phyloP scores from a whole-genome alignment of 163 green algal species.

The Chlorella variabilis region DNA sequence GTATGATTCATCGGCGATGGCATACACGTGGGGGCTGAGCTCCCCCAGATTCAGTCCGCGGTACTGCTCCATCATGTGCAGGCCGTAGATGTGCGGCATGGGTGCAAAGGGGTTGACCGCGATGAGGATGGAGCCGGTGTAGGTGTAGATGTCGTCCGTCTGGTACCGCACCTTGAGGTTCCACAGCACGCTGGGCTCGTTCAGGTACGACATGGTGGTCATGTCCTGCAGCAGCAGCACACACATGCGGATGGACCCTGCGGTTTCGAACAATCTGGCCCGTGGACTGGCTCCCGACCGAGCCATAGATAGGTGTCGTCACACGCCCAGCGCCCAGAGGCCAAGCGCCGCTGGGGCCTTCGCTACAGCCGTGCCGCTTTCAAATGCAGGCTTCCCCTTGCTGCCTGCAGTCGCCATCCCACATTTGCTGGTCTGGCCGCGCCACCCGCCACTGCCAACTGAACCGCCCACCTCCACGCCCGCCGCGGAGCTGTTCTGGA shows the following conservation, averaged over 20 bases:
- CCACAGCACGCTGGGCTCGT: slow-evolving; percentile 97
- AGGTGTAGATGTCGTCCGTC: slow-evolving; percentile 84
- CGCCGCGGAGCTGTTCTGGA: slow-evolving; percentile 83
- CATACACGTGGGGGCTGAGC: slow-evolving; percentile 97
- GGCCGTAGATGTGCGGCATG: slow-evolving; percentile 95
- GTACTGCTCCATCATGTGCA: slow-evolving; percentile 99
- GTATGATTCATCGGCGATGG: slow-evolving; percentile 95
- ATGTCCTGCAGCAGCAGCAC: slow-evolving; percentile 98
- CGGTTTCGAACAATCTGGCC: neutral
- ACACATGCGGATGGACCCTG: too few relatives aligned
- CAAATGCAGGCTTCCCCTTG: too few relatives aligned
- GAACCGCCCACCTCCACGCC: slow-evolving; percentile 87
- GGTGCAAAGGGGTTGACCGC: slow-evolving; percentile 97
- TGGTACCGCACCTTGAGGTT: slow-evolving; percentile 93
- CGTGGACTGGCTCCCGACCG: neutral
- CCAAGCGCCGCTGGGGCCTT: too few relatives aligned
- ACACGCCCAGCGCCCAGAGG: too few relatives aligned
- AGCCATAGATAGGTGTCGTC: too few relatives aligned
- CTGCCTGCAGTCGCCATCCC: too few relatives aligned
- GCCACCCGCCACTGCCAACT: too few relatives aligned
- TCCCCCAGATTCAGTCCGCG: slow-evolving; percentile 81
- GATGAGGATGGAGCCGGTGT: slow-evolving; percentile 98
- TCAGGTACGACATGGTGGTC: slow-evolving; percentile 96
- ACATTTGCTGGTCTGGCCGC: too few relatives aligned
- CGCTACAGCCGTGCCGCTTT: too few relatives aligned